Evolutionary conservation across 2,329 filamentous ascomycete species (phyloP).

Genomic region (Ramularia collo-cygni): DNA sequence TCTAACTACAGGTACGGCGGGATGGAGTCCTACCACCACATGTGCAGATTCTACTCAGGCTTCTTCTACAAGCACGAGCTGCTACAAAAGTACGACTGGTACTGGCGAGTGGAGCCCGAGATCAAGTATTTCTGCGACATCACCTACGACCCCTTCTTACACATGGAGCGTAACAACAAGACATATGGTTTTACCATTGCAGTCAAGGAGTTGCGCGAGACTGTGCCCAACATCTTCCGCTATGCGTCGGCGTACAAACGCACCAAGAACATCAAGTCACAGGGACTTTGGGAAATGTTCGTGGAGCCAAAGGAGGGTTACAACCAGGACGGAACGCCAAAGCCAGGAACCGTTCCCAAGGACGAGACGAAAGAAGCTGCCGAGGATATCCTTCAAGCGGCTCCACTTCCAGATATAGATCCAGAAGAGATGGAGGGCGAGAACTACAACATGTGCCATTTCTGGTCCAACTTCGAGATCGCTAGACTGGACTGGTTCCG

Average conservation of each 20-base stretch:
- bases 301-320: constrained; percentile 66
- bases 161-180: constrained; percentile 92
- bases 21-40: constrained; percentile 96
- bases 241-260: constrained; percentile 98
- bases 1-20: no score
- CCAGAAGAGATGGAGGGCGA: constrained; percentile 94
- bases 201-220: constrained; percentile 95
- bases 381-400: constrained; percentile 71
- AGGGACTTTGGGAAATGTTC: constrained; percentile 99
- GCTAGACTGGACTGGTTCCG: constrained; percentile 91
- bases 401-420: constrained; percentile 77
- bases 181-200: constrained; percentile 99
- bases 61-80: constrained; percentile 98
- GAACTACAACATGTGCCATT: constrained; percentile 99
- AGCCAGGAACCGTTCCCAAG: constrained; percentile 34
- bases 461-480: constrained; percentile 99
- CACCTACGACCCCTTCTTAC: constrained; percentile 94
- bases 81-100: constrained; percentile 96
- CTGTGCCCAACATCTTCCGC: constrained; percentile 95
- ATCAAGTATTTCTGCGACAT: constrained; percentile 99
- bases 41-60: constrained; percentile 99
- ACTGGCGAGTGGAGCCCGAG: constrained; percentile 97
- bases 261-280: constrained; percentile 78
- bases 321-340: constrained; percentile 45
- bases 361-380: constrained; percentile 59